Evolutionary conservation across 768 basidiomycete species (phyloP).

Genomic region (Rhizopogon vesiculosus): DNA sequence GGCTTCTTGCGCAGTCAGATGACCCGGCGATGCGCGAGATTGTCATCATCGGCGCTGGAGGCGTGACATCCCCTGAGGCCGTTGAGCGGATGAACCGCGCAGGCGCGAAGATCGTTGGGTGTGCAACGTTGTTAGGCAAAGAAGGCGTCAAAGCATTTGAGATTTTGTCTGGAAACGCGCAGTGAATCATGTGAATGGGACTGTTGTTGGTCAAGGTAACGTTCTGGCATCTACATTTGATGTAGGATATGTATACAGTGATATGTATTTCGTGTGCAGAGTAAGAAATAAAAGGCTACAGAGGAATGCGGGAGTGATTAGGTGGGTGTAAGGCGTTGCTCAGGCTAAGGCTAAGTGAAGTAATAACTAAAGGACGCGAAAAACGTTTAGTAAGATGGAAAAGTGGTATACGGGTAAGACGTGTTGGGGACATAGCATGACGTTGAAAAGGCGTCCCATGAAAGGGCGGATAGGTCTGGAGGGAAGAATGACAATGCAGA

Average conservation of each 20-base stretch:
- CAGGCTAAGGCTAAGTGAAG: conserved; percentile 13
- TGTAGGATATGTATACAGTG: background rate
- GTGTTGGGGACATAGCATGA: background rate
- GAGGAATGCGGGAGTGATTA: conserved; percentile 4
- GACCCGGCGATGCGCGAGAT: conserved; percentile 43
- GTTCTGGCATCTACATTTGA: background rate
- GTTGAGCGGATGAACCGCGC: conserved; percentile 66
- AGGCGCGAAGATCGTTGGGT: conserved; percentile 70
- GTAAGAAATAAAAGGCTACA: conserved; percentile 16
- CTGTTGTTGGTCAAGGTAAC: background rate
- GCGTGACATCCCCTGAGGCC: conserved; percentile 60
- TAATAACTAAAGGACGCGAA: conserved; percentile 21
- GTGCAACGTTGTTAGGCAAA: conserved; percentile 52
- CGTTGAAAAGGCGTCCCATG: conserved; percentile 14
- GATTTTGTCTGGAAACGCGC: conserved; percentile 21
- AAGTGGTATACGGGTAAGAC: conserved; percentile 1
- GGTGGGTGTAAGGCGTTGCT: conserved; percentile 12
- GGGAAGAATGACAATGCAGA: background rate
- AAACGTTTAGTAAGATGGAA: background rate
- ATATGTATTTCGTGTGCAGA: background rate
- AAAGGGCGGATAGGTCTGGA: conserved; percentile 13
- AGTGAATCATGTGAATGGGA: background rate
- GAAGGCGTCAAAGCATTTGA: conserved; percentile 53
- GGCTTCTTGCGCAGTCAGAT: conserved; percentile 39
- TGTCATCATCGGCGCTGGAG: conserved; percentile 76